Conservation (phyloP, 1,284 basidiomycete species). For the Ganoderma lucidum region DNA sequence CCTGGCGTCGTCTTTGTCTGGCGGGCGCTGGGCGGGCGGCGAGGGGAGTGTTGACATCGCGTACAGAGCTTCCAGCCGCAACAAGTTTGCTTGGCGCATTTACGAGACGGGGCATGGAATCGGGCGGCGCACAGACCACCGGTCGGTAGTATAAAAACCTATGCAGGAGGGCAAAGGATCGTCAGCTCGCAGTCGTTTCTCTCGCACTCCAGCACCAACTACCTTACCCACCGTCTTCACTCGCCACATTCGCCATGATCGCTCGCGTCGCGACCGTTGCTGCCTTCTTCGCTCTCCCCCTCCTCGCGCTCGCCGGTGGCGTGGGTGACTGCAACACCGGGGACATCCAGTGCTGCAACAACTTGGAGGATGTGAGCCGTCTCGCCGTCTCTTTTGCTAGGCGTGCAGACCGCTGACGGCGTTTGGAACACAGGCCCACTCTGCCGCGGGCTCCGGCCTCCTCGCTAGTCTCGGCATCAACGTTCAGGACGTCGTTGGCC, state of each 20-base stretch:
- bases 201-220: constrained; percentile 15
- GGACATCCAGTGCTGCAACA: constrained; percentile 31
- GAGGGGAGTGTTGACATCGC: background rate
- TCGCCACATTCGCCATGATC: constrained; percentile 21
- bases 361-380: constrained; percentile 25
- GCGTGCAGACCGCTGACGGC: background rate
- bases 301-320: constrained; percentile 29
- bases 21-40: background rate
- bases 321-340: constrained; percentile 28
- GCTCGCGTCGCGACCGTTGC: constrained; percentile 25
- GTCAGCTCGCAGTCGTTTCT: constrained; percentile 26
- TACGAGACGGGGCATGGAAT: background rate
- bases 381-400: background rate
- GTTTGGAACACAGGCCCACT: constrained; percentile 14
- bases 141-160: constrained; percentile 20
- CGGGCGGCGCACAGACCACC: constrained; percentile 4
- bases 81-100: background rate
- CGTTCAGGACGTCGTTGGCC: constrained; percentile 18
- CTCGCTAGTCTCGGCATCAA: constrained; percentile 28
- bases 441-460: constrained; percentile 20
- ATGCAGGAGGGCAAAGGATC: background rate
- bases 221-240: constrained; percentile 5
- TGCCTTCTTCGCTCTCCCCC: constrained; percentile 29
- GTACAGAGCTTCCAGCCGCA: background rate
- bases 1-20: background rate